Conservation (phyloP, 495 filamentous ascomycete species). For the Hypoxylon trugodes region DNA sequence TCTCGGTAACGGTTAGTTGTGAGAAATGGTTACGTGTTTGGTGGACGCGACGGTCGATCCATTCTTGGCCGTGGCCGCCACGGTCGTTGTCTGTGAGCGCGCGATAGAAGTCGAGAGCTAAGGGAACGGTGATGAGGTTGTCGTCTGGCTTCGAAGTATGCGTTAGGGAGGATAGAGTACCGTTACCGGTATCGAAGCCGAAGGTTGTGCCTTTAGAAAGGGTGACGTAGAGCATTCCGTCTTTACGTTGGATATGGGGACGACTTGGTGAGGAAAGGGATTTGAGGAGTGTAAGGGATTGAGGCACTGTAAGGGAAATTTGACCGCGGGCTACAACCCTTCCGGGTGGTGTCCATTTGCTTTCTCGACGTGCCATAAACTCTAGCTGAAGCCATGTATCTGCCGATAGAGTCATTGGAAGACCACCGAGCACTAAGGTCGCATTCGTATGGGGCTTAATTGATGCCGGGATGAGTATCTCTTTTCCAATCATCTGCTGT, state of each 20-base stretch:
- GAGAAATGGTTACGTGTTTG: conserved; percentile 56
- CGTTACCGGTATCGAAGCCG: conserved; percentile 53
- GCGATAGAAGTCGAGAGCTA: conserved; percentile 59
- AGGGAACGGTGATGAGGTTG: conserved; percentile 56
- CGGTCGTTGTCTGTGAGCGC: conserved; percentile 73
- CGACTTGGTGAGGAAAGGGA: conserved; percentile 18
- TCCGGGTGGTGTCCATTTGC: conserved; percentile 55
- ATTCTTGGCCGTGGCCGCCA: conserved; percentile 55
- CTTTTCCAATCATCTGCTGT: conserved; percentile 35
- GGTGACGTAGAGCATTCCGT: conserved; percentile 43
- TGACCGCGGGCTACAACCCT: conserved; percentile 63
- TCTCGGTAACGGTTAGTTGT: conserved; percentile 51
- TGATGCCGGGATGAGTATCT: conserved; percentile 48
- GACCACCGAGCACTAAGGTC: conserved; percentile 39
- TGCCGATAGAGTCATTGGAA: conserved; percentile 24
- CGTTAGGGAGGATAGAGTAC: conserved; percentile 50
- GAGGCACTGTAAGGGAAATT: conserved; percentile 48
- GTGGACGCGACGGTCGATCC: conserved; percentile 50
- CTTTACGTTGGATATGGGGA: conserved; percentile 27
- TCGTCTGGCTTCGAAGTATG: conserved; percentile 21
- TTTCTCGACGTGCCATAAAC: conserved; percentile 48
- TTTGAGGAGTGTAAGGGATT: conserved; percentile 40
- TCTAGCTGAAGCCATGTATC: conserved; percentile 57
- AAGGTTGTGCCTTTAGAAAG: conserved; percentile 43
- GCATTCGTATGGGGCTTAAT: conserved; percentile 48